These are phyloP conservation scores for Diaporthe vaccinii DNA, from an alignment of 2,329 filamentous ascomycete genomes.

Conservation along the genomic window DNA sequence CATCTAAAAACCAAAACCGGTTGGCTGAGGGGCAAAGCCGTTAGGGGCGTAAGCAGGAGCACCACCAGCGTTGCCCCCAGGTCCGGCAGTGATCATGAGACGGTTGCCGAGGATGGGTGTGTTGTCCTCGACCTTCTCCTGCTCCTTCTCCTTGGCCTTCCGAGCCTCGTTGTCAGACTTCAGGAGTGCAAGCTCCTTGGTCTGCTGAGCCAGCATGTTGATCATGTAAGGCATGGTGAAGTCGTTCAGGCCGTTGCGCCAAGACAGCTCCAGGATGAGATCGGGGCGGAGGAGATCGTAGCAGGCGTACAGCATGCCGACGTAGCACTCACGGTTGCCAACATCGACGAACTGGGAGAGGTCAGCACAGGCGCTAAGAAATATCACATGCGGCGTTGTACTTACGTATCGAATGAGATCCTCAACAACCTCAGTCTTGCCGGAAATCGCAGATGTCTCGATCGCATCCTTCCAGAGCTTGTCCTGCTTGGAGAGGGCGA, in stretches of 20 bases:
- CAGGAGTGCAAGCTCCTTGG: constrained; percentile 83
- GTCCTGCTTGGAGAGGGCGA: constrained; percentile 97
- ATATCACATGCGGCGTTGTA: constrained; percentile 50
- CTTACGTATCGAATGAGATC: constrained; percentile 97
- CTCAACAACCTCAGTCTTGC: constrained; percentile 92
- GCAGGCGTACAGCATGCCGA: constrained; percentile 99
- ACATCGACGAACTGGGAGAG: constrained; percentile 91
- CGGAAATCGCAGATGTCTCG: constrained; percentile 93
- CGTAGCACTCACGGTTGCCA: constrained; percentile 98
- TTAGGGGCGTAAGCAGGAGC: constrained; percentile 69
- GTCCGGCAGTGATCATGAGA: constrained; percentile 96
- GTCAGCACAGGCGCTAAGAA: constrained; percentile 50
- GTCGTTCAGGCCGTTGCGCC: constrained; percentile 93
- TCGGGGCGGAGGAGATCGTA: constrained; percentile 97
- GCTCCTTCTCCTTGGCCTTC: constrained; percentile 54
- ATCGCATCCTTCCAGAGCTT: constrained; percentile 99
- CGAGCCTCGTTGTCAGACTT: constrained; percentile 93
- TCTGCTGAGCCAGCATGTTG: constrained; percentile 94
- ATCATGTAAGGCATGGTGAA: constrained; percentile 99
- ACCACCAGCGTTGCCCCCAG: constrained; percentile 67
- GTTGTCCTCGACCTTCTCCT: constrained; percentile 88
- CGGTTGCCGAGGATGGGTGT: constrained; percentile 91
- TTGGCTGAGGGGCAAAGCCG: constrained; percentile 71
- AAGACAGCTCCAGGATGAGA: constrained; percentile 94
- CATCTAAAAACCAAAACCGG: constrained; percentile 77